phyloP scores from a whole-genome alignment of 805 yeast species.

The Candida lessepsii region DNA sequence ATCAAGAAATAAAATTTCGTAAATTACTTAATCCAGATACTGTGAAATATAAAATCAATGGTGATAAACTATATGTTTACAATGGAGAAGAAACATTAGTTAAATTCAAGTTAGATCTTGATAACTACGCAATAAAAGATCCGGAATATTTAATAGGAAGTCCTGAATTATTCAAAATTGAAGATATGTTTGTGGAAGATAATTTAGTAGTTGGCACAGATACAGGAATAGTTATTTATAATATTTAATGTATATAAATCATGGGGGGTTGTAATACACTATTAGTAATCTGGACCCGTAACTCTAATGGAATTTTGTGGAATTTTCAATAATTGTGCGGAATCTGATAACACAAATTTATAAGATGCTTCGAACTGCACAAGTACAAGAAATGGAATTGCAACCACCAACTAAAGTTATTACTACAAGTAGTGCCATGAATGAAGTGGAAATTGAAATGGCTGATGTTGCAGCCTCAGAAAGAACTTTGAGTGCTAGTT shows the following conservation, averaged over 20 bases:
- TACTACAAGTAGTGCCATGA: no score
- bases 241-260: neutral
- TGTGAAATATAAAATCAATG: conserved; percentile 5
- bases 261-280: no score
- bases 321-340: no score
- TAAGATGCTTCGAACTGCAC: no score
- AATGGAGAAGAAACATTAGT: conserved; percentile 29
- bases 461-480: no score
- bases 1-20: conserved; percentile 1
- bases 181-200: conserved; percentile 12
- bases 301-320: no score
- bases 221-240: conserved; percentile 10
- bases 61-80: conserved; percentile 13
- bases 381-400: no score
- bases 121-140: conserved; percentile 5
- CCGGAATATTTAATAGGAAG: conserved; percentile 23
- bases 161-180: conserved; percentile 22
- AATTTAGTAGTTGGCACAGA: conserved; percentile 15
- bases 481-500: no score
- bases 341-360: no score
- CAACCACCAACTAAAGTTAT: no score
- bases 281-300: no score
- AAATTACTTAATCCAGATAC: conserved; percentile 10
- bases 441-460: no score
- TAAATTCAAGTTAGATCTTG: conserved; percentile 12